Evolutionary conservation across 768 basidiomycete genomes (phyloP), one percentile per base, ranked within the genome.

Genomic region (Mycena albidolilacea): DNA sequence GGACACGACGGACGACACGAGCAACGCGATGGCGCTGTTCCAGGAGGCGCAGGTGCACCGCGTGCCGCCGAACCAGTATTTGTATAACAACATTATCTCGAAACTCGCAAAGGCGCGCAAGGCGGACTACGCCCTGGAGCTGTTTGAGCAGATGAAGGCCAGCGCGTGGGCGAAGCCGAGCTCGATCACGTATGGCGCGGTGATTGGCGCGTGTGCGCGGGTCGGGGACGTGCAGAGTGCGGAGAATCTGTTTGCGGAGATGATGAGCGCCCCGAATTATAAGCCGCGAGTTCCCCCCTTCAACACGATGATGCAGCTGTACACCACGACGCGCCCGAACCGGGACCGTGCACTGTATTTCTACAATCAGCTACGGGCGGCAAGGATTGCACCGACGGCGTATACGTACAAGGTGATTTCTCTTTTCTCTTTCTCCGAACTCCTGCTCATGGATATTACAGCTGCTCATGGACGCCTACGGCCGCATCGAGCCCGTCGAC

Each of bases 301-400:
- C 87, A 99, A 99, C 84, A 97, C 94, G 43, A 98, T 99, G 97
- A 98, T 99, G 90, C 98, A 99, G 81, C 87, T 97, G 77, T 97
- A 96, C 83, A 92, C 93, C 61, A 90, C 92, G 67, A 96, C 94
- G n/a, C 95, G 94, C 81, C 97, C 96, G 1, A 92, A 95, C 74
- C 90, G 96, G 64, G 88, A 88, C 37, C 88, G 91, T 59, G 94
- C 93, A 19, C 82, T 98, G 37, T 85, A 89, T 76, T 99, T 92
- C 80, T 93, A 93, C 81, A 79, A 93, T 60, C 85, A 89, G 78
- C 86, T 99, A 81, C 80, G 84, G 44, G 79, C 81, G 38, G 91
- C 88, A 5, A 82, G 86, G 0, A 91, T 99, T 35, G 77, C 83
- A 5, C 96, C 97, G 17, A 94, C 95, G 3, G 91, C 92, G 7